These are phyloP conservation scores for Fagopyrum tataricum DNA, from an alignment of 148 eudicot species.

Conservation along the genomic window DNA sequence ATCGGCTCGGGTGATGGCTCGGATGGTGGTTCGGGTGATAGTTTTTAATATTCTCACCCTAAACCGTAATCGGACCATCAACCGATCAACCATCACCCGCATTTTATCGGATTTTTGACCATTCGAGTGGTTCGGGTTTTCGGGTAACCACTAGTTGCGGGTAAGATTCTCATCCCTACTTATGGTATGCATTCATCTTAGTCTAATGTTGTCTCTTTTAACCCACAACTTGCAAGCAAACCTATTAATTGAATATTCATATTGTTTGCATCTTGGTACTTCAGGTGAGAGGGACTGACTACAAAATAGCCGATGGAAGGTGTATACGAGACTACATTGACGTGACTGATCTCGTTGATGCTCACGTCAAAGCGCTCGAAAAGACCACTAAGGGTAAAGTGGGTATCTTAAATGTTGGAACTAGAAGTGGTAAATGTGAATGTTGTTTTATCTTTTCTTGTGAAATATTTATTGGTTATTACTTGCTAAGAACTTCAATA, in stretches of 20 bases:
- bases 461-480: not conserved
- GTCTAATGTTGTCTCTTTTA: not conserved
- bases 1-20: too few relatives aligned
- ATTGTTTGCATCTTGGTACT: conserved; percentile 6
- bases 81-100: too few relatives aligned
- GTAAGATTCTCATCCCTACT: too few relatives aligned
- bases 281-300: conserved; percentile 86
- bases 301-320: conserved; percentile 79
- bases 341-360: conserved; percentile 93
- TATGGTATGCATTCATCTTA: conserved; percentile 39
- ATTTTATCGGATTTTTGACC: too few relatives aligned
- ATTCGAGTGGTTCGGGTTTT: too few relatives aligned
- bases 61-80: too few relatives aligned
- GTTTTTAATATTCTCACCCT: too few relatives aligned
- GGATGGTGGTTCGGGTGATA: too few relatives aligned
- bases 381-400: conserved; percentile 67
- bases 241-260: not conserved
- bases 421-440: conserved; percentile 61
- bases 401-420: conserved; percentile 95
- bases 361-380: conserved; percentile 93
- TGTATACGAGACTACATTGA: conserved; percentile 91
- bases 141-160: too few relatives aligned
- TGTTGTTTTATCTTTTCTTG: not conserved
- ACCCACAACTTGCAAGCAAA: too few relatives aligned
- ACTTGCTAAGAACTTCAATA: not conserved